phyloP scores from a whole-genome alignment of 768 basidiomycete species.

The Lactifluus piperatus region DNA sequence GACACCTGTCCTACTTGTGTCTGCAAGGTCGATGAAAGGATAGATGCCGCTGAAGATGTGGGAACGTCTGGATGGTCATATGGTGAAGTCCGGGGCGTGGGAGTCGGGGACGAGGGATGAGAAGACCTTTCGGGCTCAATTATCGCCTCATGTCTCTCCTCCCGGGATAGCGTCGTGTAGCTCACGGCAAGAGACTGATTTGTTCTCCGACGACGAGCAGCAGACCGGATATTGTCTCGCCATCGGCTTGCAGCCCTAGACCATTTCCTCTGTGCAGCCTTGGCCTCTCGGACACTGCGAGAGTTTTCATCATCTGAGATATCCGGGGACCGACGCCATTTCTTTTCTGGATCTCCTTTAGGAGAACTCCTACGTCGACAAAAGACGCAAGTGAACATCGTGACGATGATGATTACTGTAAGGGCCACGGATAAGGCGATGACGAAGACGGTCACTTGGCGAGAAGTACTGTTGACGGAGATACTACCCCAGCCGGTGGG shows the following conservation, averaged over 20 bases:
- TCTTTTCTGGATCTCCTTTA: constrained; percentile 46
- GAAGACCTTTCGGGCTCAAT: not conserved
- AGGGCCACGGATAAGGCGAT: constrained; percentile 54
- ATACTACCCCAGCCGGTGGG: constrained; percentile 22
- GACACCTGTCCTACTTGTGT: not conserved
- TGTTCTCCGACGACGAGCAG: constrained; percentile 49
- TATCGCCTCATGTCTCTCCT: not conserved
- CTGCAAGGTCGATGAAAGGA: not conserved
- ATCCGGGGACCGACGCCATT: constrained; percentile 28
- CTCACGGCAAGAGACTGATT: constrained; percentile 17
- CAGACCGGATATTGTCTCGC: constrained; percentile 52
- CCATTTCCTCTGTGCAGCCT: constrained; percentile 52
- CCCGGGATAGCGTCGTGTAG: not conserved
- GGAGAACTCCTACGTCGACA: constrained; percentile 42
- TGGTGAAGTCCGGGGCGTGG: not conserved
- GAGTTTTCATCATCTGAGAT: constrained; percentile 23
- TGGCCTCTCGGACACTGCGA: constrained; percentile 33
- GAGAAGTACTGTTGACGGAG: not conserved
- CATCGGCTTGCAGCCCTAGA: constrained; percentile 57
- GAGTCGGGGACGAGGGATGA: constrained; percentile 7
- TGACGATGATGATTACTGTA: constrained; percentile 48
- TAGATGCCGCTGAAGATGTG: not conserved
- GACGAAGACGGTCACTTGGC: constrained; percentile 22
- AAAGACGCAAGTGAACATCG: constrained; percentile 54
- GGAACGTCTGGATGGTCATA: not conserved